A percentile compares a stretch with the other conserved stretches of the same genome.
These are phyloP conservation scores for Samsoniella hepiali DNA, from an alignment of 2,329 filamentous ascomycete genomes.

Conservation along the genomic window DNA sequence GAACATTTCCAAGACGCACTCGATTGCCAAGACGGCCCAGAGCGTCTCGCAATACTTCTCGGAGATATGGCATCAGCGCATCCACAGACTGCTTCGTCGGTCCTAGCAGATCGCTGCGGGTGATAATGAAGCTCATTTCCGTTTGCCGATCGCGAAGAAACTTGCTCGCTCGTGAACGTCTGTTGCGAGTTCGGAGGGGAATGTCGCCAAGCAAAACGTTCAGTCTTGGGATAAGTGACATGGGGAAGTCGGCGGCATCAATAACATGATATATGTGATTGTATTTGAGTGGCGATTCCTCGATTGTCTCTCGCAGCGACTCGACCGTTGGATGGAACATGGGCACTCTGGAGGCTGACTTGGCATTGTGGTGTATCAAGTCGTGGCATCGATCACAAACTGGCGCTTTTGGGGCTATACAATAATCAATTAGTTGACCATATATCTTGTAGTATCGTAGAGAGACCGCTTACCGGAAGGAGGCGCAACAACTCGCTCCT, in stretches of 20 bases:
- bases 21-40: slow-evolving; percentile 65
- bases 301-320: slow-evolving; percentile 77
- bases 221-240: slow-evolving; percentile 82
- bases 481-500: slow-evolving; percentile 20
- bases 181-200: slow-evolving; percentile 74
- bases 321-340: slow-evolving; percentile 80
- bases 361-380: slow-evolving; percentile 71
- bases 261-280: slow-evolving; percentile 96
- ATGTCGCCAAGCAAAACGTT: slow-evolving; percentile 67
- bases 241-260: slow-evolving; percentile 93
- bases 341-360: slow-evolving; percentile 46
- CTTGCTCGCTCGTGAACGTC: slow-evolving; percentile 65
- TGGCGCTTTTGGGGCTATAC: slow-evolving; percentile 42
- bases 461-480: slow-evolving; percentile 3
- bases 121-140: slow-evolving; percentile 88
- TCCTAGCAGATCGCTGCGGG: slow-evolving; percentile 79
- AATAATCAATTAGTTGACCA: slow-evolving; percentile 16
- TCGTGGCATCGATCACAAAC: slow-evolving; percentile 87
- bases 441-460: neutral
- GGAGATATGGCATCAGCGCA: slow-evolving; percentile 78
- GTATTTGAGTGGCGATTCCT: slow-evolving; percentile 81
- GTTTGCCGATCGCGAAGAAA: slow-evolving; percentile 67
- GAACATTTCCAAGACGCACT: slow-evolving; percentile 82
- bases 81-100: slow-evolving; percentile 83
- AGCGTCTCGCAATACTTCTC: slow-evolving; percentile 71